Base-by-base conservation (phyloP, 768 basidiomycete genomes). In the Sarcodon aspratus region DNA sequence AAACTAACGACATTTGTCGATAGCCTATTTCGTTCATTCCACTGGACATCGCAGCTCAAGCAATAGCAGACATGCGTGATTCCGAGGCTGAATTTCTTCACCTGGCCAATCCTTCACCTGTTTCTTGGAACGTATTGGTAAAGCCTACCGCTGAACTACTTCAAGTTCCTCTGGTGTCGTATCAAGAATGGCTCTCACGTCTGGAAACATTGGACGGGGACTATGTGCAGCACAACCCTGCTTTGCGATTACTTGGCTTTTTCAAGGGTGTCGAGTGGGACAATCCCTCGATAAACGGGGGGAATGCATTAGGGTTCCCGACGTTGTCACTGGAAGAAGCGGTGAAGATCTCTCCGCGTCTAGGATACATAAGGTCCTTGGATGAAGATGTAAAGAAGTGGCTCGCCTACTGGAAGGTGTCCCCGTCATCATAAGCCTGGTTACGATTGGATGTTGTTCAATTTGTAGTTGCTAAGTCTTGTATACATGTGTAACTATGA, bases 81-180 rank as follows among this genome's bases (percentile, higher is more conserved):
- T 51, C 47, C 7, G 15, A 17, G 18, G 43, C 45, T 17, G 35
- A 53, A 44, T 40, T 53, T 33, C 44, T 57, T 18, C 58, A 59
- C 48, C 47, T 59, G 9, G 55, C 48, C 13, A 57, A 59, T 36
- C 58, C 55, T 9, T 18, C 35, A n/a, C 58, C 59, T 0, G 45
- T 47, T 34, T 49, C 55, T 6, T 59, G 58, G 58, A 9, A 36
- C 12, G 36, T 33, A 6, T 50, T 59, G 36, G 40, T 57, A 27
- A 18, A 12, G 27, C 15, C 46, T 9, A 11, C 54, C 46, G 44
- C 53, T 18, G 1, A 40, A 3, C 10, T 21, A 17, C 55, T 59
- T 9, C 13, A 31, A 31, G 8, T 52, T 9, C 52, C 58, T 13
- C 34, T 42, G 5, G 50, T 55, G 17, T 52, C 50, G 9, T 56